These are phyloP conservation scores for Xylaria intraflava DNA, from an alignment of 495 filamentous ascomycete genomes.

Conservation along the genomic window DNA sequence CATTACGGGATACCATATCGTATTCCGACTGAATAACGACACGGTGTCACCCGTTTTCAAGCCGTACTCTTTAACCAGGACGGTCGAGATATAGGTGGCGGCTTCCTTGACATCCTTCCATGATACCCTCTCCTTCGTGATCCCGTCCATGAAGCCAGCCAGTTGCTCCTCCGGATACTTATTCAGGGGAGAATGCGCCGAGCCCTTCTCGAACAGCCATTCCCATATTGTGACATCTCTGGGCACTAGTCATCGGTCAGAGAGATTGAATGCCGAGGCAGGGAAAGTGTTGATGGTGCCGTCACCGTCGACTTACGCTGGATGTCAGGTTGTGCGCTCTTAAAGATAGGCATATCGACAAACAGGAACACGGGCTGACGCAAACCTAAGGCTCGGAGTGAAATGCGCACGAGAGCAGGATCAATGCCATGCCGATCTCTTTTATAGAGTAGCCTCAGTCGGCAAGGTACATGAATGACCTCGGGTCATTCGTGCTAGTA, in stretches of 20 bases:
- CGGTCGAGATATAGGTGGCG: slow-evolving; percentile 50
- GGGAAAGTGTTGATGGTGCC: too few relatives aligned
- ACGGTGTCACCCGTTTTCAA: slow-evolving; percentile 44
- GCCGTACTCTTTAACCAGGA: slow-evolving; percentile 46
- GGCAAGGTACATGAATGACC: too few relatives aligned
- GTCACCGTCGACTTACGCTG: slow-evolving; percentile 1
- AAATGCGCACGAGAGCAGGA: too few relatives aligned
- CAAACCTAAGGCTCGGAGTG: too few relatives aligned
- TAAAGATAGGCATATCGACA: slow-evolving; percentile 8
- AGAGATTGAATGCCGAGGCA: neutral
- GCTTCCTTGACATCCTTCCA: slow-evolving; percentile 45
- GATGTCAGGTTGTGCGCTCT: slow-evolving; percentile 8
- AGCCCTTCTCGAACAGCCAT: slow-evolving; percentile 50
- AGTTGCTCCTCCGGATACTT: slow-evolving; percentile 29
- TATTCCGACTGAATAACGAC: slow-evolving; percentile 51
- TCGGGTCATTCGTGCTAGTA: too few relatives aligned
- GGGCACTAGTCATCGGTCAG: slow-evolving; percentile 37
- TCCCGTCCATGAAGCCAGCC: slow-evolving; percentile 48
- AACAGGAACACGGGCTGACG: neutral
- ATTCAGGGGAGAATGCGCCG: slow-evolving; percentile 38
- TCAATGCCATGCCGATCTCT: too few relatives aligned
- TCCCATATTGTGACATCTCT: slow-evolving; percentile 50
- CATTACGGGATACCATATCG: slow-evolving; percentile 56
- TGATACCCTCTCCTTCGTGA: slow-evolving; percentile 49
- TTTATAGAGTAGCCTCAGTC: too few relatives aligned